phyloP scores from a whole-genome alignment of 352 stramenopile species.

The Thalassiosira sp. region DNA sequence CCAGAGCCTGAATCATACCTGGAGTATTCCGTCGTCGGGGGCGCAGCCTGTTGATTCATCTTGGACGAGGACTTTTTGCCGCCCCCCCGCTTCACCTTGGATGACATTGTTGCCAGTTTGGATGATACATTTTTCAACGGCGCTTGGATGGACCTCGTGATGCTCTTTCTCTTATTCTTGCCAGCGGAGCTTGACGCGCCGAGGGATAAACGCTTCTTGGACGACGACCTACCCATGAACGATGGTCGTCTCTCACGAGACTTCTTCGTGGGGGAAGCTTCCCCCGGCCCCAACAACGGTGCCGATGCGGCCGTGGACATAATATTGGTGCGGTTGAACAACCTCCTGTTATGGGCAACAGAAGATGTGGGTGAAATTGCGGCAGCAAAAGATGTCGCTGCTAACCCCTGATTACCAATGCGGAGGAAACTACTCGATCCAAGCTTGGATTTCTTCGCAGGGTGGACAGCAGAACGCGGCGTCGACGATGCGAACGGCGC shows the following conservation, averaged over 20 bases:
- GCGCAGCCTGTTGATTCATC: background rate
- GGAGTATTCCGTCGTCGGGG: background rate
- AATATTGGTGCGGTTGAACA: background rate
- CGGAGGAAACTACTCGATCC: background rate
- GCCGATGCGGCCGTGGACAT: background rate
- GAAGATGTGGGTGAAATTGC: slow-evolving; percentile 5
- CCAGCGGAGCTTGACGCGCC: background rate
- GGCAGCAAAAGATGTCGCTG: slow-evolving; percentile 6
- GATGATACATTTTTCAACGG: background rate
- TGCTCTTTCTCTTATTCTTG: slow-evolving; percentile 13
- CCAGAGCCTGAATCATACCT: background rate
- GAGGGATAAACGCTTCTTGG: background rate
- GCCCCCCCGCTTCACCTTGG: slow-evolving; percentile 16
- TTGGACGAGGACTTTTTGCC: background rate
- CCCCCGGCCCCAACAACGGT: slow-evolving; percentile 1
- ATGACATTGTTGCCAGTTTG: background rate
- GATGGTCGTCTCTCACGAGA: background rate
- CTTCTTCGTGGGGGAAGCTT: background rate
- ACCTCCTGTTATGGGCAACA: background rate
- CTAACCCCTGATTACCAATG: background rate
- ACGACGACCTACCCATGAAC: background rate
- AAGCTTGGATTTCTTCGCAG: background rate
- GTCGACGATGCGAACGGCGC: too few species aligned
- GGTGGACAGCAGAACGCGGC: too few species aligned
- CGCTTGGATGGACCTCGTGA: background rate